These are phyloP conservation scores for Davidsoniella eucalypti DNA, from an alignment of 2,329 filamentous ascomycete genomes.

Conservation along the genomic window DNA sequence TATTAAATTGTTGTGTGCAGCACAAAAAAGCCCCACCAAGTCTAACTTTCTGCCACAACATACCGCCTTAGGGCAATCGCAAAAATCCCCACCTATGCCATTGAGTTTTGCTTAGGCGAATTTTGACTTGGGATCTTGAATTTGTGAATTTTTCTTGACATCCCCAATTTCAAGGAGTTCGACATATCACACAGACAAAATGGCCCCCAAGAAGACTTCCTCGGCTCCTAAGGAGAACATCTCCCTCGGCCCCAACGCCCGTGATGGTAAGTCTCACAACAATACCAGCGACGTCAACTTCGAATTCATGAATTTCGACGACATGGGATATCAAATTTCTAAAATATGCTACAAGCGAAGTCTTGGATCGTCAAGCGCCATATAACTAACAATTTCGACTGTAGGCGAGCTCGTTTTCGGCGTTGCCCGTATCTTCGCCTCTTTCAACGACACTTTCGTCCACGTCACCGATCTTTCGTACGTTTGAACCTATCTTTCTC, in stretches of 20 bases:
- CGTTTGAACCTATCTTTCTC: slow-evolving; percentile 22
- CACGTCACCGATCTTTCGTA: slow-evolving; percentile 98
- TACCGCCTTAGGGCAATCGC: slow-evolving; percentile 19
- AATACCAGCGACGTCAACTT: background rate
- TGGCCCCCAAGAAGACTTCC: slow-evolving; percentile 87
- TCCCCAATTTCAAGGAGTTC: slow-evolving; percentile 14
- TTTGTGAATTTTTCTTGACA: slow-evolving; percentile 12
- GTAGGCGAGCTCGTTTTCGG: slow-evolving; percentile 92
- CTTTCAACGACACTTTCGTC: slow-evolving; percentile 87
- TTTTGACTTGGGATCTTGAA: slow-evolving; percentile 3
- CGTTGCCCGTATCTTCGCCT: slow-evolving; percentile 95
- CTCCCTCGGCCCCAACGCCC: slow-evolving; percentile 89
- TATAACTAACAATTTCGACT: slow-evolving; percentile 15
- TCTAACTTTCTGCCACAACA: slow-evolving; percentile 20
- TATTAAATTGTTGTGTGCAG: slow-evolving; percentile 8
- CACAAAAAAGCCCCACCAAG: slow-evolving; percentile 10
- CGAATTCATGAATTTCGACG: background rate
- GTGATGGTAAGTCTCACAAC: slow-evolving; percentile 56
- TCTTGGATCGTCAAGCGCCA: no score
- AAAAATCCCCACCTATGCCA: slow-evolving; percentile 6
- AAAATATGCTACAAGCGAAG: background rate
- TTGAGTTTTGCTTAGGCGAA: slow-evolving; percentile 10
- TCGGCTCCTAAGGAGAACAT: slow-evolving; percentile 90
- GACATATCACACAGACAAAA: slow-evolving; percentile 35
- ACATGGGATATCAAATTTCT: background rate